phyloP scores from a whole-genome alignment of 495 filamentous ascomycete genomes.

The Aspergillus saccharolyticus region DNA sequence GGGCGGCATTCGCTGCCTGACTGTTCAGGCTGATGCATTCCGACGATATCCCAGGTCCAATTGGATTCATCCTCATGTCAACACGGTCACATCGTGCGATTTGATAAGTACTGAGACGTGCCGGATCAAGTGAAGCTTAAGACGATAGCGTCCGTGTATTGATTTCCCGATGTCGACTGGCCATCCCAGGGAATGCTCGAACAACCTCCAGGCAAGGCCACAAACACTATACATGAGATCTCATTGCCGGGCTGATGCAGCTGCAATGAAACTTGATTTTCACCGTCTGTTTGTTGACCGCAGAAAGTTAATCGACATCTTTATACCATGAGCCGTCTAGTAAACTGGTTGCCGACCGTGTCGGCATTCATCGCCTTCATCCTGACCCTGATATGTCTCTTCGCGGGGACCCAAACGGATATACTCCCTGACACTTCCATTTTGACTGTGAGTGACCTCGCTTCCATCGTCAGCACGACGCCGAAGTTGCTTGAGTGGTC shows the following conservation, averaged over 20 bases:
- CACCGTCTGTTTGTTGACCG: neutral
- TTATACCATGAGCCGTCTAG: neutral
- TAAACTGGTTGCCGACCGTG: constrained; percentile 21
- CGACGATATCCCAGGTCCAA: neutral
- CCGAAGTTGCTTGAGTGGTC: constrained; percentile 22
- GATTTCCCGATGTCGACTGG: neutral
- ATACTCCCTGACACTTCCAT: constrained; percentile 61
- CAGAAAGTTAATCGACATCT: neutral
- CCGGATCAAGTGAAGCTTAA: neutral
- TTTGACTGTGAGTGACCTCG: constrained; percentile 50
- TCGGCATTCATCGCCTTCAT: constrained; percentile 57
- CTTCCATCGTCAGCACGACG: neutral
- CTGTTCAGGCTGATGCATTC: neutral
- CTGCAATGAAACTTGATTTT: neutral
- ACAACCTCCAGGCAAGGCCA: neutral
- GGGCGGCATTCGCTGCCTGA: neutral
- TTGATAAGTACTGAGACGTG: neutral
- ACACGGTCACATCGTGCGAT: neutral
- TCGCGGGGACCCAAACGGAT: constrained; percentile 58
- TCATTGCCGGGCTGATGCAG: neutral
- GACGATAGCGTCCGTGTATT: neutral
- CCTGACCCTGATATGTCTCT: constrained; percentile 62
- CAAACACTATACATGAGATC: neutral
- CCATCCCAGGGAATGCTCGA: constrained; percentile 3
- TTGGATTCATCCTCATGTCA: neutral